These are phyloP conservation scores for Sporodiniella umbellata DNA, from an alignment of 371 early-diverging fungal genomes.

Conservation along the genomic window DNA sequence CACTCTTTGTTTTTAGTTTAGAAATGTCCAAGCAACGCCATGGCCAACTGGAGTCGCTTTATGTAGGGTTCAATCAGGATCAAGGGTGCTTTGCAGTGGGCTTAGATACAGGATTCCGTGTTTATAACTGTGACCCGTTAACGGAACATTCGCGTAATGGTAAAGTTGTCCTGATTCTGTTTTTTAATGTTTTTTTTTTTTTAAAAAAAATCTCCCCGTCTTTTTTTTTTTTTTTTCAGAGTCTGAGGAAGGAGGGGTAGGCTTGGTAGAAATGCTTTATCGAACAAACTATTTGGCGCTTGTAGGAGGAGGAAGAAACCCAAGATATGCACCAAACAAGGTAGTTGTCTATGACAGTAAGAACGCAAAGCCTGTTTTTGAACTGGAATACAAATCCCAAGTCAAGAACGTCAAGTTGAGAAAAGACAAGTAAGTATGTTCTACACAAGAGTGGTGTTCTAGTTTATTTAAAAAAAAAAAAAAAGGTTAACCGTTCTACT, in stretches of 20 bases:
- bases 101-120: conserved; percentile 82
- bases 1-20: too few relatives aligned
- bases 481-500: conserved; percentile 75
- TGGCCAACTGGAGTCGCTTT: conserved; percentile 59
- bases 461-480: too few relatives aligned
- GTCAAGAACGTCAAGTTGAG: conserved; percentile 80
- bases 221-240: conserved; percentile 53
- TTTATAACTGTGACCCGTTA: conserved; percentile 93
- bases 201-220: too few relatives aligned
- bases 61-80: conserved; percentile 78
- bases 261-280: conserved; percentile 94
- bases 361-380: conserved; percentile 67
- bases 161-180: too few relatives aligned
- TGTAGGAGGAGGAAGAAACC: conserved; percentile 93
- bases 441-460: too few relatives aligned
- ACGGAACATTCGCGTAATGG: conserved; percentile 80
- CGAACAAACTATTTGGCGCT: conserved; percentile 90
- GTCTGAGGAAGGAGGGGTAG: conserved; percentile 85
- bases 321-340: conserved; percentile 85
- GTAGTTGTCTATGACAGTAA: conserved; percentile 89
- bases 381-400: conserved; percentile 79
- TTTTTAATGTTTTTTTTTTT: conserved; percentile 1
- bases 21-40: too few relatives aligned
- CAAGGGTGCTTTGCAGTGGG: conserved; percentile 94
- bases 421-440: conserved; percentile 64